Base-by-base conservation (phyloP, 2,329 filamentous ascomycete species). In the Fusarium decemcellulare region DNA sequence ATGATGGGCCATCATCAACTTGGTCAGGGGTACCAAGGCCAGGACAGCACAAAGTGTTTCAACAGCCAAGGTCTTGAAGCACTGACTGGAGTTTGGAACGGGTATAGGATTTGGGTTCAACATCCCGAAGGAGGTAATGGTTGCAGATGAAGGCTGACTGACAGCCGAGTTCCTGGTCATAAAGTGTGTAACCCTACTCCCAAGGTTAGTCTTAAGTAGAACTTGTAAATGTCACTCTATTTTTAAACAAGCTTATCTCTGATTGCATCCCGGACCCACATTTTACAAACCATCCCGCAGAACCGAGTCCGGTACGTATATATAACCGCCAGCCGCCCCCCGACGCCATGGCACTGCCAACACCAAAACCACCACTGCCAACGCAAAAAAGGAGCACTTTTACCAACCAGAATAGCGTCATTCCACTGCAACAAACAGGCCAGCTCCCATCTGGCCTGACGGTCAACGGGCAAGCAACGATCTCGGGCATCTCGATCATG, bases 391-490 rank as follows among this genome's bases (percentile, higher is more conserved):
- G 4, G 12, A 50, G 36, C 11, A 50, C 32, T 23, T 32, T 8
- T 50, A 50, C 36, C 30, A 36, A 16, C 2, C 2, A 36, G 30
- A 50, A 50, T 15, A 23, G 47, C 32, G 27, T 12, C 12, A 3
- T 23, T 15, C 4, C 12, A 10, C 7, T n/a, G 7, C 51, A 40
- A 42, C 23, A 54, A 42, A 8, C 8, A 54, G 36, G n/a, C 51
- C 51, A 43, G 36, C n/a, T 29, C 51, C 54, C 42, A 39, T 57
- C 29, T 57, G 54, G 54, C 23, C 54, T 57, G 14, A 57, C 54
- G 29, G 54, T 46, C 48, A 57, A 46, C 16, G 43, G 43, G 46
- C 47, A 46, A 16, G 11, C 16, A 9, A 47, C 14, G 54, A 48
- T 27, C 42, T 54, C 51, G 12, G 51, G 51, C 51, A 54, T 54